Percentiles rank a stretch among this genome's conserved stretches.
phyloP scores from a whole-genome alignment of 371 early-diverging fungal species.

The Saksenaea oblongispora region DNA sequence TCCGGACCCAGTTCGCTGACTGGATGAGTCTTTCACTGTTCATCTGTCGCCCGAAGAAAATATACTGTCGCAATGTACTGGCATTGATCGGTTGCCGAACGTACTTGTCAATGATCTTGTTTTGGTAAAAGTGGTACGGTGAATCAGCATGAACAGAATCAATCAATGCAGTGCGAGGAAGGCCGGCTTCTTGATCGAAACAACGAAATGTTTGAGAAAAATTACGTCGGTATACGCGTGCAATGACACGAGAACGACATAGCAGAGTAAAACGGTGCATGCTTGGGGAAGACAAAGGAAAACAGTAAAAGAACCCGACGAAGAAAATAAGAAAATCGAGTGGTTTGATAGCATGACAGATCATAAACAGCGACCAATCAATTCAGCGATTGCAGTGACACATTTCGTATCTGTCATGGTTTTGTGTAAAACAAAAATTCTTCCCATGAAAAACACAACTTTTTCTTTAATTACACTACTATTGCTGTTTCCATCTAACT shows the following conservation, averaged over 20 bases:
- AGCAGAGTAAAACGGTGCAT: not conserved
- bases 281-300: not conserved
- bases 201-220: not conserved
- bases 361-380: too few relatives aligned
- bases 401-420: too few relatives aligned
- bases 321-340: not conserved
- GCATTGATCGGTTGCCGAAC: constrained; percentile 75
- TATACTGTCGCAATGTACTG: constrained; percentile 90
- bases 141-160: constrained; percentile 37
- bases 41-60: constrained; percentile 91
- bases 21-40: constrained; percentile 79
- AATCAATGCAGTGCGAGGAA: constrained; percentile 12
- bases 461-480: too few relatives aligned
- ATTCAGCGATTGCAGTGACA: too few relatives aligned
- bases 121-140: constrained; percentile 89
- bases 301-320: not conserved
- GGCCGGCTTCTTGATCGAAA: not conserved
- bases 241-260: not conserved
- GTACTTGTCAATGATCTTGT: constrained; percentile 86
- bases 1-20: constrained; percentile 87
- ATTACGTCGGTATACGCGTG: not conserved
- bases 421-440: too few relatives aligned
- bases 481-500: too few relatives aligned
- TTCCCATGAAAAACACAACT: too few relatives aligned
- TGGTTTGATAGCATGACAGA: not conserved